These are phyloP conservation scores for Pogostemon cablin DNA, from an alignment of 257 asterid genomes.

Conservation along the genomic window DNA sequence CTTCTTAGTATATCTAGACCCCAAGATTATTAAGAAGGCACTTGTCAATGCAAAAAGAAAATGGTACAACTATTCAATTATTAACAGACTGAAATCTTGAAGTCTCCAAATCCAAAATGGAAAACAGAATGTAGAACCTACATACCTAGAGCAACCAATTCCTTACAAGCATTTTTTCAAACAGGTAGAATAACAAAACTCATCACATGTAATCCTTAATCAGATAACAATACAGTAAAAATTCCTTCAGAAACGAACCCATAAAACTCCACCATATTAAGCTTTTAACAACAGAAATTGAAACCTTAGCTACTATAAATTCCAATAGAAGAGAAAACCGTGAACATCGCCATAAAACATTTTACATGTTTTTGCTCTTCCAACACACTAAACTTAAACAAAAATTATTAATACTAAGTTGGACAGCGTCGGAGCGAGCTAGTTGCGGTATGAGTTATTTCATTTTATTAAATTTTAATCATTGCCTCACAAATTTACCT, in stretches of 20 bases:
- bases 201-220: not conserved
- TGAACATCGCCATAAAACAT: no score
- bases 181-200: not conserved
- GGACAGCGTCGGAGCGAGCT: no score
- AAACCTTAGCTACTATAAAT: no score
- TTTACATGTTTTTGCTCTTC: no score
- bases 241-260: conserved; percentile 1
- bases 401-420: no score
- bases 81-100: not conserved
- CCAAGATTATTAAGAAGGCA: not conserved
- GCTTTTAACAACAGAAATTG: not conserved
- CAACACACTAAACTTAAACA: no score
- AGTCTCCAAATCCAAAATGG: not conserved
- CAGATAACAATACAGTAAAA: not conserved
- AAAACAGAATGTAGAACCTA: not conserved
- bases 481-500: no score
- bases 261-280: not conserved
- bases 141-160: not conserved
- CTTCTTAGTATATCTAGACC: not conserved
- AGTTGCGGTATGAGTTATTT: no score
- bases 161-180: not conserved
- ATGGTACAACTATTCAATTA: not conserved
- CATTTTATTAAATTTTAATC: no score
- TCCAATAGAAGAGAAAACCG: no score
- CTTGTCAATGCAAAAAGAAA: not conserved